Conservation (phyloP, 148 eudicot genomes). For the Heliamphora exappendiculata region DNA sequence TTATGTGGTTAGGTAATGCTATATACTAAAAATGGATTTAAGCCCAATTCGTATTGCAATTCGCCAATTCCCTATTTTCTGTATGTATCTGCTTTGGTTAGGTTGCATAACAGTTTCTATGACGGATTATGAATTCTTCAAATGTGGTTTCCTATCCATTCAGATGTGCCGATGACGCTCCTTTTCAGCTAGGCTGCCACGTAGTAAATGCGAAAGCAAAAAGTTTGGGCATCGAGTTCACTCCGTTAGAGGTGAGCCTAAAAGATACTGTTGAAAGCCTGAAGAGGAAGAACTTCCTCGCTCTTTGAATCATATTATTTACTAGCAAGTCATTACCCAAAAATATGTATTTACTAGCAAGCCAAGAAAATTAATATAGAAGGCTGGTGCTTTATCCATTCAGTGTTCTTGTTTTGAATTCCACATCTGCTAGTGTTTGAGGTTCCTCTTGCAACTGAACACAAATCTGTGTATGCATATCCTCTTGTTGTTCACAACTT, state of each 20-base stretch:
- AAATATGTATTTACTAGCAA: neutral
- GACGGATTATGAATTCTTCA: no score
- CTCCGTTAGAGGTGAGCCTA: conserved; percentile 13
- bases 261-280: conserved; percentile 30
- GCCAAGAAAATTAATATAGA: neutral
- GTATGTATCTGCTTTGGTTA: neutral
- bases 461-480: no score
- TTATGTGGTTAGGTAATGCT: neutral
- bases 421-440: neutral
- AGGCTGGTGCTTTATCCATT: neutral
- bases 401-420: neutral
- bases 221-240: conserved; percentile 25
- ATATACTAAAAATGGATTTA: neutral
- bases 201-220: conserved; percentile 20
- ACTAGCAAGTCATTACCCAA: neutral
- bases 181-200: conserved; percentile 3
- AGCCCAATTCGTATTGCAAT: neutral
- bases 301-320: neutral
- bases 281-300: conserved; percentile 19
- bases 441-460: no score
- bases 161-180: conserved; percentile 27
- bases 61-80: neutral
- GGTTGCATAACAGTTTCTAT: neutral
- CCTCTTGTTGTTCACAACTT: no score
- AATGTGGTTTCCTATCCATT: neutral